Percentiles rank a stretch among this genome's conserved stretches.
phyloP scores from a whole-genome alignment of 2,329 filamentous ascomycete species.

The Aureobasidium sp. region DNA sequence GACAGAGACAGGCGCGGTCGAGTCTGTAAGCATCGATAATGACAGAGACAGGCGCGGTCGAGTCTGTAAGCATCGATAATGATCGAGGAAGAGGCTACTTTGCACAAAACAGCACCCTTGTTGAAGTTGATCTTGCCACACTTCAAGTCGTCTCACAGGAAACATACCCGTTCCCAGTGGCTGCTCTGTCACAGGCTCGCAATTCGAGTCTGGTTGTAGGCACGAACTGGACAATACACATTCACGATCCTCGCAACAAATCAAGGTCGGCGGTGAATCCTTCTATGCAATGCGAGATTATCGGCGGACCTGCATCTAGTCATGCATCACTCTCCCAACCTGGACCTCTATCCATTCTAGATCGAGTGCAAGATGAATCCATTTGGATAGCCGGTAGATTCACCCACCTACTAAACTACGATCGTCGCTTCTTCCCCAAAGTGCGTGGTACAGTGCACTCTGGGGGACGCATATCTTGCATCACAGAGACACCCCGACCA shows the following conservation, averaged over 20 bases:
- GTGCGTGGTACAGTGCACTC: slow-evolving; percentile 74
- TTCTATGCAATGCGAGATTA: slow-evolving; percentile 21
- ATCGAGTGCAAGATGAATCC: slow-evolving; percentile 57
- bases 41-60: slow-evolving; percentile 62
- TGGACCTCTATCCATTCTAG: slow-evolving; percentile 73
- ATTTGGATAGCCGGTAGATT: slow-evolving; percentile 88
- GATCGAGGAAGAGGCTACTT: slow-evolving; percentile 62
- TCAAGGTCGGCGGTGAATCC: slow-evolving; percentile 15
- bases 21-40: slow-evolving; percentile 75
- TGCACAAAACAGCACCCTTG: slow-evolving; percentile 66
- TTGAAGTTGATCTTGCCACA: slow-evolving; percentile 73
- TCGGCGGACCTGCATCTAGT: slow-evolving; percentile 31
- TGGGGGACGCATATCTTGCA: slow-evolving; percentile 66
- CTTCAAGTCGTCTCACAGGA: slow-evolving; percentile 61
- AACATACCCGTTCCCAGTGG: slow-evolving; percentile 73
- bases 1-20: slow-evolving; percentile 64
- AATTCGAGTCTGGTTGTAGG: slow-evolving; percentile 72
- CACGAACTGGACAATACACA: slow-evolving; percentile 70
- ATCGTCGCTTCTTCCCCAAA: slow-evolving; percentile 73
- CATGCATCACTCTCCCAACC: slow-evolving; percentile 72
- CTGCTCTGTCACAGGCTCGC: slow-evolving; percentile 64
- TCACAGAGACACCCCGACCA: slow-evolving; percentile 61
- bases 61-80: slow-evolving; percentile 75
- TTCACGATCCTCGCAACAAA: slow-evolving; percentile 63
- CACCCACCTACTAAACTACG: slow-evolving; percentile 80